Evolutionary conservation across 176 grass and related monocot genomes (phyloP).

Genomic region (Carex pumila): DNA sequence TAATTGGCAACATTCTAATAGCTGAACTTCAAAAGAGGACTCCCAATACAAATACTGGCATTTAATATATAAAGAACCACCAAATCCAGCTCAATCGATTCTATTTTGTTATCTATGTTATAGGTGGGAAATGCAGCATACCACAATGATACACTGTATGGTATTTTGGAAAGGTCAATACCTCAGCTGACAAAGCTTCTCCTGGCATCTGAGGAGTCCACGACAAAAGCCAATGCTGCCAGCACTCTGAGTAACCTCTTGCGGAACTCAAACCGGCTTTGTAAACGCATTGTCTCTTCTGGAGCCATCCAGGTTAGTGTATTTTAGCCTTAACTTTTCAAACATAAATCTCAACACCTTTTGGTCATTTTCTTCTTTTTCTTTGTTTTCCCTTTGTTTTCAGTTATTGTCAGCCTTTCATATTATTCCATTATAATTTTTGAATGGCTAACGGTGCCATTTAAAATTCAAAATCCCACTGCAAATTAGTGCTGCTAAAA

Average conservation of each 20-base stretch:
- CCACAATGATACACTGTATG: slow-evolving; percentile 85
- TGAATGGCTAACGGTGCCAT: neutral
- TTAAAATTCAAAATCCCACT: neutral
- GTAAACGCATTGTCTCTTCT: slow-evolving; percentile 56
- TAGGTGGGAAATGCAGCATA: slow-evolving; percentile 98
- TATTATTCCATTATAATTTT: neutral
- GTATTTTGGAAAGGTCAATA: slow-evolving; percentile 60
- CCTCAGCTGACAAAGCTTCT: slow-evolving; percentile 76
- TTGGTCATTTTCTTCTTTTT: neutral
- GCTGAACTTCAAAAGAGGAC: too few species aligned
- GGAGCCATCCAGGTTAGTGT: slow-evolving; percentile 65
- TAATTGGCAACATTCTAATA: neutral
- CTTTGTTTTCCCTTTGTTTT: neutral
- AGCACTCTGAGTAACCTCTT: slow-evolving; percentile 84
- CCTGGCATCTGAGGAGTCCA: slow-evolving; percentile 74
- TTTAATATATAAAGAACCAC: neutral
- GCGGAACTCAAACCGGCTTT: slow-evolving; percentile 60
- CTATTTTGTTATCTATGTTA: neutral
- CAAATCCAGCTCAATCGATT: neutral
- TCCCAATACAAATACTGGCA: neutral
- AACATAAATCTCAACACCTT: too few species aligned
- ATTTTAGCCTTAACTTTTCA: neutral
- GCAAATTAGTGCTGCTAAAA: neutral
- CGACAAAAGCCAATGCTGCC: slow-evolving; percentile 93
- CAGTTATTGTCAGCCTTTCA: too few species aligned